These are phyloP conservation scores for Pseudocercospora musae DNA, from an alignment of 2,329 filamentous ascomycete genomes.

Conservation along the genomic window DNA sequence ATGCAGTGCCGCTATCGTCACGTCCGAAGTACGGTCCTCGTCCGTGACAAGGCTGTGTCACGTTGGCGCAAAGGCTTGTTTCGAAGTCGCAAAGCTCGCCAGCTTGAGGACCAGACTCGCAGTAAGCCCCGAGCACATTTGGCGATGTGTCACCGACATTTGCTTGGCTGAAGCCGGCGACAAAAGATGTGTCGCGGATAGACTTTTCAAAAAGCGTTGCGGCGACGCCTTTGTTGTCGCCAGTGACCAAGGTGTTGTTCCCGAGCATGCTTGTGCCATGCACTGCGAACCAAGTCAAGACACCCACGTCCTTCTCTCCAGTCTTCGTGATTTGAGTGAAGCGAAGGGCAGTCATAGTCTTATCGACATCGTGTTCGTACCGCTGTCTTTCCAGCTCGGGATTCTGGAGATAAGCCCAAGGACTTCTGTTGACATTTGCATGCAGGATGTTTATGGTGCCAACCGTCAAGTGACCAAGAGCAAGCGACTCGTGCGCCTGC, in stretches of 20 bases:
- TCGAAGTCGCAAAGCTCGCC: slow-evolving; percentile 68
- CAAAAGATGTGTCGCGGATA: slow-evolving; percentile 62
- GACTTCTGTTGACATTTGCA: slow-evolving; percentile 84
- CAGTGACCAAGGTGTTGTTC: slow-evolving; percentile 86
- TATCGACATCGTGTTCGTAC: slow-evolving; percentile 69
- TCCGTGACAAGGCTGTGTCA: slow-evolving; percentile 68
- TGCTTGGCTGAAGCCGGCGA: slow-evolving; percentile 88
- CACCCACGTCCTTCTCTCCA: slow-evolving; percentile 72
- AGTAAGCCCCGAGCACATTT: slow-evolving; percentile 83
- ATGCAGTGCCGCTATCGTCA: slow-evolving; percentile 63
- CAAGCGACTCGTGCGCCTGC: slow-evolving; percentile 70
- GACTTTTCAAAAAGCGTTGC: slow-evolving; percentile 75
- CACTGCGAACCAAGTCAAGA: slow-evolving; percentile 87
- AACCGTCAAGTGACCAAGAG: slow-evolving; percentile 67
- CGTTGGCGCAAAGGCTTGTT: slow-evolving; percentile 80
- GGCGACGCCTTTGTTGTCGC: slow-evolving; percentile 96
- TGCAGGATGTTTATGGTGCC: slow-evolving; percentile 67
- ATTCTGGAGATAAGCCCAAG: slow-evolving; percentile 84
- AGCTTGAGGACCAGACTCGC: slow-evolving; percentile 69
- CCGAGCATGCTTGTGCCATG: slow-evolving; percentile 88
- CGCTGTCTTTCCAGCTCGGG: slow-evolving; percentile 68
- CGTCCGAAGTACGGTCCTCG: slow-evolving; percentile 67
- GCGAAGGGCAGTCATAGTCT: slow-evolving; percentile 73
- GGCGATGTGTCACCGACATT: slow-evolving; percentile 90
- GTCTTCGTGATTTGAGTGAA: slow-evolving; percentile 63